Evolutionary conservation across 805 yeast genomes (phyloP).

Genomic region (Candida sphagnicola): DNA sequence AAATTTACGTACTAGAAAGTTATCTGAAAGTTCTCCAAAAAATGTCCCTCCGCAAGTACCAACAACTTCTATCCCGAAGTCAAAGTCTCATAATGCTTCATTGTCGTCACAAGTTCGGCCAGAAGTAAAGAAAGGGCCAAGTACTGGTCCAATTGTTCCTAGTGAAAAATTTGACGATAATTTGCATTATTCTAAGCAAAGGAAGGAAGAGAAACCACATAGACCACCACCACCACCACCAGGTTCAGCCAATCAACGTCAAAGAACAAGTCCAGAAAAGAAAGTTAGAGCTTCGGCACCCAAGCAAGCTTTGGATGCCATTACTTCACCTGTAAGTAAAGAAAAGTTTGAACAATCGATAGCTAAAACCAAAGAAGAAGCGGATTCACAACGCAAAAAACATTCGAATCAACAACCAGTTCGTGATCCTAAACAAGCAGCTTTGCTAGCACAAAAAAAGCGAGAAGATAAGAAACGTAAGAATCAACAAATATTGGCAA

Average conservation of each 20-base stretch:
- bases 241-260: constrained; percentile 5
- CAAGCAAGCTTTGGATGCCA: constrained; percentile 16
- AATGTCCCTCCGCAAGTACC: constrained; percentile 13
- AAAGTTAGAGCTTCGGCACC: constrained; percentile 18
- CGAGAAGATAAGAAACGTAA: constrained; percentile 74
- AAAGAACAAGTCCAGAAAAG: constrained; percentile 12
- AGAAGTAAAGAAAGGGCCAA: constrained; percentile 16
- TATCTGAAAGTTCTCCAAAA: constrained; percentile 20
- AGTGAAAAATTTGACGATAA: constrained; percentile 24
- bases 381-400: constrained; percentile 10
- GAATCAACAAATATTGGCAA: constrained; percentile 68
- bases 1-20: constrained; percentile 20
- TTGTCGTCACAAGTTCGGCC: constrained; percentile 26
- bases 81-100: constrained; percentile 38
- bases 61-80: constrained; percentile 29
- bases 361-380: constrained; percentile 6
- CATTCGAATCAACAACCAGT: constrained; percentile 35
- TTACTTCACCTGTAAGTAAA: constrained; percentile 7
- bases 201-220: constrained; percentile 26
- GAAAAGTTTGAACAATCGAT: constrained; percentile 7
- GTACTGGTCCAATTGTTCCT: constrained; percentile 36
- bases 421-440: constrained; percentile 51
- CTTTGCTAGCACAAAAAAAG: constrained; percentile 56
- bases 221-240: constrained; percentile 45
- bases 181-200: constrained; percentile 14